phyloP scores from a whole-genome alignment of 2,329 filamentous ascomycete species.

The Ceratocystis eucalypticola region DNA sequence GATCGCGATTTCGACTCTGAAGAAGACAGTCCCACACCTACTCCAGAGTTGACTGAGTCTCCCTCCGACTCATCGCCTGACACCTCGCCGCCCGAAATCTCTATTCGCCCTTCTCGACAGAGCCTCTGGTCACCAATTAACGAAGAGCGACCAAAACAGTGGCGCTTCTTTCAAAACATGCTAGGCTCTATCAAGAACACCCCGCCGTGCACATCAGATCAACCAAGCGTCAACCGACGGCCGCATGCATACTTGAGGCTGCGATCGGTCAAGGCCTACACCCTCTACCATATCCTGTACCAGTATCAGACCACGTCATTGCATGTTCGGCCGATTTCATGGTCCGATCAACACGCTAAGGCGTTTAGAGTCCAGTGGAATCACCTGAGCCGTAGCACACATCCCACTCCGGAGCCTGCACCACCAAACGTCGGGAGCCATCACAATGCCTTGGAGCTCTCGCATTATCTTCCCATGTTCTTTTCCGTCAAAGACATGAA shows the following conservation, averaged over 20 bases:
- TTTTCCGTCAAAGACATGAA: background rate
- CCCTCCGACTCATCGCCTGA: background rate
- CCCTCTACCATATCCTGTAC: slow-evolving; percentile 15
- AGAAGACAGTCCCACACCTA: background rate
- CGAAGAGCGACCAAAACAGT: background rate
- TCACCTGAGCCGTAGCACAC: slow-evolving; percentile 26
- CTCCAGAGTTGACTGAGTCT: background rate
- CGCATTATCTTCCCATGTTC: background rate
- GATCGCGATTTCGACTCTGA: background rate
- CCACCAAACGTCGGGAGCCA: background rate
- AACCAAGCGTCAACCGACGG: background rate
- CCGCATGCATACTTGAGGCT: background rate
- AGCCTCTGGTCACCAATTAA: background rate
- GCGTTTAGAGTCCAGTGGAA: slow-evolving; percentile 37
- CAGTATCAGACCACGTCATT: slow-evolving; percentile 27
- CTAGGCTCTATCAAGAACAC: background rate
- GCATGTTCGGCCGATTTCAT: slow-evolving; percentile 40
- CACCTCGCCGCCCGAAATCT: background rate
- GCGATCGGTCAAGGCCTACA: slow-evolving; percentile 11
- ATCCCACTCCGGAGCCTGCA: background rate
- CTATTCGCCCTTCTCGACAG: background rate
- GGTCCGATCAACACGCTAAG: slow-evolving; percentile 39
- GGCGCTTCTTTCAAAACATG: background rate
- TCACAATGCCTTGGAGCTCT: background rate
- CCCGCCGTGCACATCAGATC: background rate